Evolutionary conservation across 768 basidiomycete species (phyloP), one percentile per base, ranked within the genome.

Genomic region (Boletus coccyginus): DNA sequence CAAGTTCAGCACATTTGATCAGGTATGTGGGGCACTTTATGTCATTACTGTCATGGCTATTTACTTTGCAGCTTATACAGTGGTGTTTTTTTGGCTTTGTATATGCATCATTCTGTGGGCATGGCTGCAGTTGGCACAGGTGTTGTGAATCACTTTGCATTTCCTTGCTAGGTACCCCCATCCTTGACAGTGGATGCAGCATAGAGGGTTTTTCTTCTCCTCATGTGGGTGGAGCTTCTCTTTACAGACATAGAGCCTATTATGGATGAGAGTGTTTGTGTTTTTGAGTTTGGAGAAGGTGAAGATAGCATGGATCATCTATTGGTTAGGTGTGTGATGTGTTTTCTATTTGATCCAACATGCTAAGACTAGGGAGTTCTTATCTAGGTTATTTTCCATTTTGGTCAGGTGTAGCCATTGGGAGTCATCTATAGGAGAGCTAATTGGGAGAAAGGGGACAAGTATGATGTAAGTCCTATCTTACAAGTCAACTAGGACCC

Each of bases 151-250:
- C 2, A 44, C 46, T 11, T 49, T 49, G 27, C 53, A 59, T 1
- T 48, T 40, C 1, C 33, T 9, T 0, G 54, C 50, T 4, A 56
- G 10, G 38, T 56, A 55, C 1, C 55, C 42, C 50, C 51, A 59
- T 0, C 19, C 13, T 24, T 56, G 58, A 16, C 58, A 59, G 0
- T 14, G 4, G 3, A 33, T 32, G 10, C 55, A 59, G 4, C 32
- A 8, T 0, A 57, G 11, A 2, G 51, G 55, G 5, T 59, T 46
- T 3, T n/a, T 43, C 0, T 44, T 48, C 0, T 59, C 58, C 13
- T 59, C 53, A 0, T 6, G 6, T 0, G 58, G 50, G 31, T 56
- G 58, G 0, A 59, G 51, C 10, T 52, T 56, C 12, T 38, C 51
- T 13, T 48, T 56, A 0, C n/a, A 5, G 3, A 48, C 3, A 1